These are phyloP conservation scores for Termitomyces sp. DNA, from an alignment of 768 basidiomycete genomes.

Conservation along the genomic window DNA sequence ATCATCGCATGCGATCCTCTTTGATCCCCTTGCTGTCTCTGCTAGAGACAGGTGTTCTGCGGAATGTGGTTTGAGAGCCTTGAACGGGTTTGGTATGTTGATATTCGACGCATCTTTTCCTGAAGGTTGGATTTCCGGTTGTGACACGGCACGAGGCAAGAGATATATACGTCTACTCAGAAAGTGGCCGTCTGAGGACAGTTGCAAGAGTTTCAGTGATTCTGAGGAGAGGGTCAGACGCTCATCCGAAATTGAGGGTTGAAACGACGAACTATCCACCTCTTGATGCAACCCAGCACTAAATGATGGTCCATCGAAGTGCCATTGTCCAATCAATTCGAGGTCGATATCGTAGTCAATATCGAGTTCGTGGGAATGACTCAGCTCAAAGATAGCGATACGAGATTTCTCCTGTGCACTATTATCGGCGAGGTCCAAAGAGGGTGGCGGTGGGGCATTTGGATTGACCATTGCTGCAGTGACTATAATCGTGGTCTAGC, in stretches of 20 bases:
- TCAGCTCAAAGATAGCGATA: slow-evolving; percentile 41
- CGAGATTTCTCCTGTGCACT: slow-evolving; percentile 37
- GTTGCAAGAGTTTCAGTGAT: slow-evolving; percentile 37
- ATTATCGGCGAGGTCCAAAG: slow-evolving; percentile 30
- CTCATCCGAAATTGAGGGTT: slow-evolving; percentile 4
- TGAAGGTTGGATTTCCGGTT: slow-evolving; percentile 20
- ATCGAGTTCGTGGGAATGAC: slow-evolving; percentile 25
- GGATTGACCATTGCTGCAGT: slow-evolving; percentile 45
- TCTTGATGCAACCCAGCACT: slow-evolving; percentile 47
- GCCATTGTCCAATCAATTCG: slow-evolving; percentile 53
- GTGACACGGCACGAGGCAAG: slow-evolving; percentile 22
- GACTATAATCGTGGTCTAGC: slow-evolving; percentile 41
- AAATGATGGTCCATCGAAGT: slow-evolving; percentile 45
- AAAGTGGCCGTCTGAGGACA: slow-evolving; percentile 45
- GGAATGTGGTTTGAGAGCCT: slow-evolving; percentile 48
- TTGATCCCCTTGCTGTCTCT: slow-evolving; percentile 21
- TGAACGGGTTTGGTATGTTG: slow-evolving; percentile 63
- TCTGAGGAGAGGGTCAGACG: slow-evolving; percentile 24
- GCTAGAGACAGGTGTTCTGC: slow-evolving; percentile 38
- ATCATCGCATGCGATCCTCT: slow-evolving; percentile 32
- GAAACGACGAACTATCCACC: slow-evolving; percentile 40
- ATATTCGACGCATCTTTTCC: slow-evolving; percentile 30
- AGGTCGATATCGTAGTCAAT: slow-evolving; percentile 41
- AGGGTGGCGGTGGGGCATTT: slow-evolving; percentile 28
- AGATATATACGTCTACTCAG: slow-evolving; percentile 40